Base-by-base conservation (phyloP, 129 eudicot species). In the Lonicera japonica region DNA sequence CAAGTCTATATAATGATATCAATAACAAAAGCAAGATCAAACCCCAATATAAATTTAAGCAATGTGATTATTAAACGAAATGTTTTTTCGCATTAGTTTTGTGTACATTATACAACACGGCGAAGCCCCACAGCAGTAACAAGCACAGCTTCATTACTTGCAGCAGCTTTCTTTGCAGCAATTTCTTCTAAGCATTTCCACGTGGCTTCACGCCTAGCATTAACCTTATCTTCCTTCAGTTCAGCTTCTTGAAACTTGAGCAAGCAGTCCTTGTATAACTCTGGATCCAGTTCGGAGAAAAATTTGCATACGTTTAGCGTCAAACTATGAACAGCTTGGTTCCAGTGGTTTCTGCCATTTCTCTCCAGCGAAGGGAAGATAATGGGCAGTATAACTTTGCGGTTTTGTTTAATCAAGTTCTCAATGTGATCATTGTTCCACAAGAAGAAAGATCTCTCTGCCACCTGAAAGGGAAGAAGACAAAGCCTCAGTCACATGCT, bases 371-470 rank as follows among this genome's bases (percentile, higher is more conserved):
- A 89, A 12, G 97, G 97, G 78, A 90, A 84, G 79, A 90, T 84
- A 16, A 87, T 82, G 24, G 97, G 97, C 21, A 90, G 74, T 51
- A 90, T 83, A 40, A 83, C 74, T 68, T 82, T 82, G 46, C 97
- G 97, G 58, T 90, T 90, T 77, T 83, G 95, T 65, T 79, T 77
- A 24, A 90, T 90, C 23, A 90, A 76, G 72, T 45, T 87, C 73
- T 90, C 94, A 5, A 90, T 75, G 80, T 90, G 97, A 65, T 87
- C 97, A 51, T 84, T 90, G 88, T 80, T 90, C 97, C 97, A 90
- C 56, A 90, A 67, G 73, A 86, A 86, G 18, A 90, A 74, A 66
- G 90, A 72, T 67, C 95, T 76, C 69, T 90, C 95, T 2, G 97
- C 97, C 69, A 90, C 97, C 97, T 90, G 66, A 46, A 74, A 40